Base-by-base conservation (phyloP, 2,329 filamentous ascomycete species). In the Fusarium lateritium region DNA sequence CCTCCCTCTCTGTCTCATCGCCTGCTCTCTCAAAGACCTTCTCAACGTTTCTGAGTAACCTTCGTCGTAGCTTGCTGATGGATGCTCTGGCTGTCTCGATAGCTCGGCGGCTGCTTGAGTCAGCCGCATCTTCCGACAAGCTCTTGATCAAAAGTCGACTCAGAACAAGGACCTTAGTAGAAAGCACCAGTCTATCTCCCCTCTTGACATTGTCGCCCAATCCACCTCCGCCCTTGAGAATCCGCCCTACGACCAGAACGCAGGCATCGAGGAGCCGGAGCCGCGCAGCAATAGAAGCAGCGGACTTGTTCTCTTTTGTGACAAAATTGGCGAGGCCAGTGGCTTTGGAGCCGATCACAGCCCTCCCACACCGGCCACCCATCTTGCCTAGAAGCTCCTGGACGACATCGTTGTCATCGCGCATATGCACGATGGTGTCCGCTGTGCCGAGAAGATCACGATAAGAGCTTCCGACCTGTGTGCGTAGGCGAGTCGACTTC, bases 401-500 rank as follows among this genome's bases (percentile, higher is more conserved):
- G 17, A 94, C 91, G 14, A 84, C 82, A 64, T 91, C 87, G 81
- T 96, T 95, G 76, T 95, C 90, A 39, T 80, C 81, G 71, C 93
- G 92, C 93, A 98, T 97, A 64, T 90, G 87, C 56, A 98, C 92
- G 71, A 98, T 98, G n/a, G 91, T 91, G 80, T 98, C 94, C 56
- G 95, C 95, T 0, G 95, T 98, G 53, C 93, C 93, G 26, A 98
- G 89, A 10, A 98, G 89, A 74, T 96, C 93, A 71, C 95, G 92
- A 80, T 98, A 98, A 75, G 87, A 89, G 61, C 82, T 84, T 70
- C 89, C 89, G 65, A 91, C 89, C 76, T 89, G 86, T 19, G 85
- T 89, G 71, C 89, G 88, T 74, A 91, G 82, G 33, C 88, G 88
- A 50, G 82, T 82, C 34, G 87, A 84, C 73, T 89, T 89, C 76